Base-by-base conservation (phyloP, 1,139 yeast species). In the Eremothecium cymbalariae region DNA sequence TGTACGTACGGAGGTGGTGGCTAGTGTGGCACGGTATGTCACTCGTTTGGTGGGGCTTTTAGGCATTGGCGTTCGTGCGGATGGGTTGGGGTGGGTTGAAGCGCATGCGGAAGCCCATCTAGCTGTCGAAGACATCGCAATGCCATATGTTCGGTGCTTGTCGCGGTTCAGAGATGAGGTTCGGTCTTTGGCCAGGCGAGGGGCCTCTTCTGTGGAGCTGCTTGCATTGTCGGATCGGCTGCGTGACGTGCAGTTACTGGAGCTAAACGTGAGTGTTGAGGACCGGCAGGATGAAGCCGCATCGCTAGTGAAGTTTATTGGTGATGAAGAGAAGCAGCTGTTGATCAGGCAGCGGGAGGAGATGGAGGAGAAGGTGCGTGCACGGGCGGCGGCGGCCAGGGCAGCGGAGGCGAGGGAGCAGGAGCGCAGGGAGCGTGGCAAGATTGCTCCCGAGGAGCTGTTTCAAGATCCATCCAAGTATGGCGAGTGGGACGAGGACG, bases 121-220 rank as follows among this genome's bases (percentile, higher is more conserved):
- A 55, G 67, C 74, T 3, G 59, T 59, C 18, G 96, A 86, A 55
- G 94, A 83, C 16, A 56, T 72, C 19, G 77, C 76, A 2, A 57
- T 83, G 64, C 96, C 97, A 29, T 86, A 70, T 52, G 83, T 85
- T 17, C 80, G 82, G 56, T 76, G 75, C 2, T 64, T 88, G 38
- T 74, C 95, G 2, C 64, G 64, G 27, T 86, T 88, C 68, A 74
- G 98, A 51, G 97, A 90, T 52, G 61, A 68, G 15, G 79, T 90
- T 23, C 78, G 98, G 45, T 63, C 63, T 19, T 62, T 75, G 47
- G 93, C 95, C 4, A 85, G 84, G 46, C 49, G 65, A 9, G 76
- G 77, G 53, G 76, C 71, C 1, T 75, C 74, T 21, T 62, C 65
- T 38, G 35, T 60, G 33, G 75, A 70, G 34, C 69, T 85, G 39